These are phyloP conservation scores for Mortierella hygrophila DNA, from an alignment of 192 early-diverging fungal species.

Conservation along the genomic window DNA sequence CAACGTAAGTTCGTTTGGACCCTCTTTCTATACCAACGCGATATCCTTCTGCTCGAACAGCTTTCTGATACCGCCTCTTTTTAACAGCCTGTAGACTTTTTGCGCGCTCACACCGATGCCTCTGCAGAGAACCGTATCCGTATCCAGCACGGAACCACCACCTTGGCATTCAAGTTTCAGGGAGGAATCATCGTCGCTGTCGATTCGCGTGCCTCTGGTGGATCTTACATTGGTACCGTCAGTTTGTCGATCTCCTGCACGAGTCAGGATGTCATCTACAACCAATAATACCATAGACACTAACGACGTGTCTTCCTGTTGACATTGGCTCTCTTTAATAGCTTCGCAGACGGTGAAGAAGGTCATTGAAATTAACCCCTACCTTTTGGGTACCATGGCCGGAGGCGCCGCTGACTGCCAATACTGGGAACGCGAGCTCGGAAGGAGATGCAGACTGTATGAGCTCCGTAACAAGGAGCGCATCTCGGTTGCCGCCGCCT, in stretches of 20 bases:
- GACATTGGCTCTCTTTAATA: constrained; percentile 52
- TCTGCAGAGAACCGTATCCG: constrained; percentile 87
- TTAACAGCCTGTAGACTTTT: constrained; percentile 85
- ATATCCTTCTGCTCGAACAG: background rate
- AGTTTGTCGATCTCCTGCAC: background rate
- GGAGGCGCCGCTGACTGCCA: constrained; percentile 99
- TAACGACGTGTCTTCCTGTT: background rate
- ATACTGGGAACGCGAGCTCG: constrained; percentile 98
- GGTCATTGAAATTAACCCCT: constrained; percentile 99
- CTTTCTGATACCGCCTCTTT: background rate
- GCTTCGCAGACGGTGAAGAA: constrained; percentile 97
- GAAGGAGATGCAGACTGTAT: constrained; percentile 92
- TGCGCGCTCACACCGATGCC: constrained; percentile 86
- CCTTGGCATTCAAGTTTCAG: constrained; percentile 97
- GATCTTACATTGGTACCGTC: constrained; percentile 86
- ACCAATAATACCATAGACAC: background rate
- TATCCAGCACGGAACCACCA: constrained; percentile 97
- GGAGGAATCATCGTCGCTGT: constrained; percentile 94
- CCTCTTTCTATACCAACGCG: background rate
- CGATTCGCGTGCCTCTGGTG: constrained; percentile 96
- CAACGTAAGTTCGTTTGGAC: constrained; percentile 57
- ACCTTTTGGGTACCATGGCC: constrained; percentile 98
- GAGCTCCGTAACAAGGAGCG: constrained; percentile 98
- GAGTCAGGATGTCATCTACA: background rate
- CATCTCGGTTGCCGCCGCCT: constrained; percentile 98